Base-by-base conservation (phyloP, 192 early-diverging fungal species). In the Gaertneriomyces semiglobifer region DNA sequence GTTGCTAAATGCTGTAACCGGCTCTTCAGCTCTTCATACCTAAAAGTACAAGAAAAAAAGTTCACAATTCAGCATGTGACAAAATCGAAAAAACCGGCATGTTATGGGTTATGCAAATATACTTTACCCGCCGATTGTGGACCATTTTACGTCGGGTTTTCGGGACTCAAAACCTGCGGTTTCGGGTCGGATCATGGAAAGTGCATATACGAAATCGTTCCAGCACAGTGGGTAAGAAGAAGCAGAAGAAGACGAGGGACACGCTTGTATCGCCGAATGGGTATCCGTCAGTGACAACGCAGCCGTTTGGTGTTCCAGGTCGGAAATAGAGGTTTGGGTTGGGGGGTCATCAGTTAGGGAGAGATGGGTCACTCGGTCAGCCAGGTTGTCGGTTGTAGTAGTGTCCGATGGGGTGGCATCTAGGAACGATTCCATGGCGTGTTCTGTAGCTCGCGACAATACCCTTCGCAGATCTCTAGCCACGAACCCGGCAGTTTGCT, bases 81-180 rank as follows among this genome's bases (percentile, higher is more conserved):
- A 41, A 58, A n/a, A 41, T 72, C 44, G 20, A 58, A 43, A 53
- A 53, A 12, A n/a, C 51, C 11, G 18, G 38, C 16, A 18, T 42
- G 10, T 63, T 44, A 16, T n/a, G 60, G 16, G 20, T n/a, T n/a
- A n/a, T n/a, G n/a, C n/a, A n/a, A n/a, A n/a, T n/a, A n/a, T 59
- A 11, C 16, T 52, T 50, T 77, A 88, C 82, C 94, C 94, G 41
- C 92, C 90, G 63, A 93, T 84, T 39, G 81, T 80, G 5, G 77
- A 53, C 88, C 88, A 93, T 8, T 39, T 61, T 50, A 70, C 68
- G 65, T 25, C 75, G 58, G 18, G 82, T 80, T 55, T 86, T 57
- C 3, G 64, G 60, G 44, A 81, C 68, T 69, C 90, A 81, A 75
- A 89, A 78, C 64, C 85, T 77, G 25, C 63, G n/a, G 65, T 63